Evolutionary conservation across 164 flowering plant genomes (phyloP).

Genomic region (Dillenia turbinata): DNA sequence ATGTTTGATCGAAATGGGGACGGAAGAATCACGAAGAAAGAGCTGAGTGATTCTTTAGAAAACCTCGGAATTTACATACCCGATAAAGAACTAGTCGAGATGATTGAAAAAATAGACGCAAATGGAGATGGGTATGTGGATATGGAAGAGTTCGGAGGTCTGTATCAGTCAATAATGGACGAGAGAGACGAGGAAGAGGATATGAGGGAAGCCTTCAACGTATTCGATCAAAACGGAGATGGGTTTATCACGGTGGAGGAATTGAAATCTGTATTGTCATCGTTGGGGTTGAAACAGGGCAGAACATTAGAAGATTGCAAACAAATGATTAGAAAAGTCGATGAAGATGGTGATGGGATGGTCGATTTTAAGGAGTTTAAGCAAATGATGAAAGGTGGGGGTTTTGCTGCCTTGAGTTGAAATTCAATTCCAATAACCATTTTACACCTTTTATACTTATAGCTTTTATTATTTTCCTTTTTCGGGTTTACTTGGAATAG

Average conservation of each 20-base stretch:
- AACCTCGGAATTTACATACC: conserved; percentile 24
- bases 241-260: conserved; percentile 29
- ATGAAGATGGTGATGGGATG: conserved; percentile 29
- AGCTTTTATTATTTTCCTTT: too few relatives aligned
- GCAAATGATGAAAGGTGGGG: conserved; percentile 32
- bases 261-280: conserved; percentile 19
- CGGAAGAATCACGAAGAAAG: conserved; percentile 19
- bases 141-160: conserved; percentile 22
- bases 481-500: too few relatives aligned
- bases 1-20: conserved; percentile 29
- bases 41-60: conserved; percentile 21
- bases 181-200: conserved; percentile 28
- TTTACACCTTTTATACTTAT: too few relatives aligned
- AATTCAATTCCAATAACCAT: background rate
- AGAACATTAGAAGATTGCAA: conserved; percentile 24
- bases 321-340: conserved; percentile 24
- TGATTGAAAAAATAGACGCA: conserved; percentile 26
- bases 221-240: conserved; percentile 33
- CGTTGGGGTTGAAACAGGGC: conserved; percentile 27
- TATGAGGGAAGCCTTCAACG: conserved; percentile 32
- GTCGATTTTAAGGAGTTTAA: conserved; percentile 23
- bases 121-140: conserved; percentile 26
- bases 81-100: conserved; percentile 19
- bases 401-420: conserved; percentile 21
- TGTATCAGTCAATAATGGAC: conserved; percentile 23